These are phyloP conservation scores for Pseudonectria foliicola DNA, from an alignment of 2,329 filamentous ascomycete genomes.

Conservation along the genomic window DNA sequence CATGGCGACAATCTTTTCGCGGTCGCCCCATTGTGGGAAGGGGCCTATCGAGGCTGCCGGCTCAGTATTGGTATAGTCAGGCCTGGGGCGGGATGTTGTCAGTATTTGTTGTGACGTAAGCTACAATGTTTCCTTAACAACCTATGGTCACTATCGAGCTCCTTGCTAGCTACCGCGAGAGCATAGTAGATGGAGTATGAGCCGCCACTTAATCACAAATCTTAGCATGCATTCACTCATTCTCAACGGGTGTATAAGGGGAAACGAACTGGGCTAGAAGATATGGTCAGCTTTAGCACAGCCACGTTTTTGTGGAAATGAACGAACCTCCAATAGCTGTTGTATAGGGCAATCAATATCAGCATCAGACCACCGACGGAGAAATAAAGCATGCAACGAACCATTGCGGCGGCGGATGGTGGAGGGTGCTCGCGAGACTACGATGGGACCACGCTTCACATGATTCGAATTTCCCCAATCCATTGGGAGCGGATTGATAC, in stretches of 20 bases:
- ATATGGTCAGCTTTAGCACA: slow-evolving; percentile 16
- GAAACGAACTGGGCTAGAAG: slow-evolving; percentile 27
- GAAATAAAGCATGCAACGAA: slow-evolving; percentile 33
- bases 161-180: slow-evolving; percentile 82
- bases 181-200: slow-evolving; percentile 97
- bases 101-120: slow-evolving; percentile 1
- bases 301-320: slow-evolving; percentile 14
- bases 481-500: slow-evolving; percentile 84
- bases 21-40: slow-evolving; percentile 82
- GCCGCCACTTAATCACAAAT: slow-evolving; percentile 50
- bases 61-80: slow-evolving; percentile 70
- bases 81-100: slow-evolving; percentile 27
- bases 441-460: slow-evolving; percentile 71
- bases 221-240: slow-evolving; percentile 4
- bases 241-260: neutral
- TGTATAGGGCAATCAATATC: slow-evolving; percentile 5
- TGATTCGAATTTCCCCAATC: slow-evolving; percentile 80
- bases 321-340: slow-evolving; percentile 51
- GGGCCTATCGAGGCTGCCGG: slow-evolving; percentile 85
- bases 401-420: slow-evolving; percentile 78
- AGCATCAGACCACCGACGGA: slow-evolving; percentile 7
- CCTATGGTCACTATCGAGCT: slow-evolving; percentile 76
- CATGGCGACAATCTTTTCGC: slow-evolving; percentile 95
- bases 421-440: slow-evolving; percentile 69
- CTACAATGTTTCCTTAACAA: slow-evolving; percentile 19